These are phyloP conservation scores for Alopecurus myosuroides DNA, from an alignment of 176 grass and related monocot genomes.

Conservation along the genomic window DNA sequence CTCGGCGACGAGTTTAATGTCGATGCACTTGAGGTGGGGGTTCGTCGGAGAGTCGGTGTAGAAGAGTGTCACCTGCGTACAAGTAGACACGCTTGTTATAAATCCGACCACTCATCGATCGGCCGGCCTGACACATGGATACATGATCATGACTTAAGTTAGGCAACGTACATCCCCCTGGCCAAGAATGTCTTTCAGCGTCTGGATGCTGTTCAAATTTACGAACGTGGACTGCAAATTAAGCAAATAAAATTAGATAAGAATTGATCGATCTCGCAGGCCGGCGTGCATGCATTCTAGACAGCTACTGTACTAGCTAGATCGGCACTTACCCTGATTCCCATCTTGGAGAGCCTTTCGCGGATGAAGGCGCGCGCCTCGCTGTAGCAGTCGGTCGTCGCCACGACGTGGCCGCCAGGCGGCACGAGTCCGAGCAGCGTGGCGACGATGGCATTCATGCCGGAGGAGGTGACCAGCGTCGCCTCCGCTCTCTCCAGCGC, in stretches of 20 bases:
- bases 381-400: constrained; percentile 74
- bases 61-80: constrained; percentile 42
- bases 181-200: constrained; percentile 41
- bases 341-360: constrained; percentile 65
- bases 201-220: constrained; percentile 49
- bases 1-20: constrained; percentile 28
- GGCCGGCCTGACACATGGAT: neutral
- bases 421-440: constrained; percentile 56
- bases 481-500: constrained; percentile 74
- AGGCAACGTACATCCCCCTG: constrained; percentile 33
- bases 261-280: too few species aligned
- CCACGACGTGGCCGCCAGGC: constrained; percentile 61
- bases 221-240: constrained; percentile 65
- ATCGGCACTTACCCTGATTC: constrained; percentile 44
- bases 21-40: constrained; percentile 48
- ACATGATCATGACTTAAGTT: neutral
- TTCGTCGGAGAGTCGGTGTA: constrained; percentile 55
- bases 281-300: too few species aligned
- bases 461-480: constrained; percentile 67
- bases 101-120: too few species aligned
- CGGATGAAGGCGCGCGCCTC: constrained; percentile 71
- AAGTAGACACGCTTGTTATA: too few species aligned
- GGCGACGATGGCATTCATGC: constrained; percentile 85
- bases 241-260: neutral
- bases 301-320: too few species aligned